phyloP scores from a whole-genome alignment of 305 asterid species.

The Fraxinus latifolia region DNA sequence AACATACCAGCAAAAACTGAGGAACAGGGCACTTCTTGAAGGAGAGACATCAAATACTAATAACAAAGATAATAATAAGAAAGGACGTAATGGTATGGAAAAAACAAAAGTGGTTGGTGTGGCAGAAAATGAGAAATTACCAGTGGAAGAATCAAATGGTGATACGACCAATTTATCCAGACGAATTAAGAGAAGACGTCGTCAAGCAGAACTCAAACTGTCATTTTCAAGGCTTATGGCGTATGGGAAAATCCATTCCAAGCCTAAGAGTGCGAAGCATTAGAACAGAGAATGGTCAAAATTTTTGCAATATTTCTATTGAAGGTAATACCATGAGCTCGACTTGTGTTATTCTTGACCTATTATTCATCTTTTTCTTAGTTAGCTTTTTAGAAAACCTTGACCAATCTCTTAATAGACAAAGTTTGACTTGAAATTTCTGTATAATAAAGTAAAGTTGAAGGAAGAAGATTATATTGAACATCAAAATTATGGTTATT shows the following conservation, averaged over 20 bases:
- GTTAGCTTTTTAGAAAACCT: not conserved
- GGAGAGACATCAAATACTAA: slow-evolving; percentile 25
- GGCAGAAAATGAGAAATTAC: slow-evolving; percentile 27
- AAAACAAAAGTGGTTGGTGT: slow-evolving; percentile 24
- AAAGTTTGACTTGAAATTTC: not conserved
- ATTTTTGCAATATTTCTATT: slow-evolving; percentile 16
- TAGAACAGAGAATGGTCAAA: slow-evolving; percentile 16
- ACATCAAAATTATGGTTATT: not conserved
- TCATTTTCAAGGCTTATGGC: slow-evolving; percentile 51
- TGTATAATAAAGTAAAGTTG: not conserved
- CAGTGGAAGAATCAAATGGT: slow-evolving; percentile 29
- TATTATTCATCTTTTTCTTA: not conserved
- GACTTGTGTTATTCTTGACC: not conserved
- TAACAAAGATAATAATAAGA: slow-evolving; percentile 30
- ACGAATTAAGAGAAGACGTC: slow-evolving; percentile 43
- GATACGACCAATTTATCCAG: slow-evolving; percentile 38
- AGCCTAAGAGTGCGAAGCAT: slow-evolving; percentile 53
- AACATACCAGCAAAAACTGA: slow-evolving; percentile 43
- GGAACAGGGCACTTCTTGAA: slow-evolving; percentile 14
- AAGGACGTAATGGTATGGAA: slow-evolving; percentile 21
- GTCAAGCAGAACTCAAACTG: slow-evolving; percentile 51
- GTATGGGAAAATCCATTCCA: slow-evolving; percentile 52
- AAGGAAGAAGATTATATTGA: not conserved
- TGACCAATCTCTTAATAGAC: not conserved
- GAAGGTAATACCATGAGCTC: slow-evolving; percentile 18